Base-by-base conservation (phyloP, 2,329 filamentous ascomycete species). In the Colletotrichum viniferum region DNA sequence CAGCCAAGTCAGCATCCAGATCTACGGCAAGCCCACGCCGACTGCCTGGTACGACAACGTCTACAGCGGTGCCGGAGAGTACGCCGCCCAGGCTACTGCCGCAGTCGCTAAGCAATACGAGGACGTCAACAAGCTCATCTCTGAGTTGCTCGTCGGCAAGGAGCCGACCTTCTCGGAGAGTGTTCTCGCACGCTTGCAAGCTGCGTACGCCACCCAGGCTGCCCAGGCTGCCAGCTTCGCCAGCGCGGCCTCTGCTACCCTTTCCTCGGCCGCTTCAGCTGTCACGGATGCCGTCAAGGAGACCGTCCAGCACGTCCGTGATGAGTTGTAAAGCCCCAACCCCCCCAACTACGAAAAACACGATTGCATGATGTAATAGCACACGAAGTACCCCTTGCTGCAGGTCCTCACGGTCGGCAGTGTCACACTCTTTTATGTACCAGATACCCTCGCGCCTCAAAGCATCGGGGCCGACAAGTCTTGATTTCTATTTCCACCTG, bases 151-250 rank as follows among this genome's bases (percentile, higher is more conserved):
- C 16, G 85, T 89, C 55, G 95, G 94, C 69, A 95, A 93, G 82
- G 95, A 97, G 81, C 93, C 94, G 1, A 92, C 92, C 16, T 97
- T 95, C 80, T 96, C 93, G 0, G 94, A 97, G 80, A 96, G 94
- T 74, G 93, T 96, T 4, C 92, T 95, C 84, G 91, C 87, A 68
- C 91, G 94, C 67, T 88, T 98, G 14, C 90, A 91, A 71, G 92
- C 90, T 4, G 94, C 92, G 1, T 97, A 96, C 80, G 91, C 92
- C 28, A 94, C 92, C 0, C 93, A 92, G 2, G 85, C 90, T 3
- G 88, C 91, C 1, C 91, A 88, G 1, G 86, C 89, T 9, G 88
- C 87, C 13, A 88, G 86, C 74, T 76, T 84, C 21, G 83, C 83
- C 16, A 85, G 82, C 60, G 85, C 77, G 21, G 86, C 84, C 2